Evolutionary conservation across 176 grass and related monocot species (phyloP), one percentile per base, ranked within the genome.

Genomic region (Urochloa ruziziensis): DNA sequence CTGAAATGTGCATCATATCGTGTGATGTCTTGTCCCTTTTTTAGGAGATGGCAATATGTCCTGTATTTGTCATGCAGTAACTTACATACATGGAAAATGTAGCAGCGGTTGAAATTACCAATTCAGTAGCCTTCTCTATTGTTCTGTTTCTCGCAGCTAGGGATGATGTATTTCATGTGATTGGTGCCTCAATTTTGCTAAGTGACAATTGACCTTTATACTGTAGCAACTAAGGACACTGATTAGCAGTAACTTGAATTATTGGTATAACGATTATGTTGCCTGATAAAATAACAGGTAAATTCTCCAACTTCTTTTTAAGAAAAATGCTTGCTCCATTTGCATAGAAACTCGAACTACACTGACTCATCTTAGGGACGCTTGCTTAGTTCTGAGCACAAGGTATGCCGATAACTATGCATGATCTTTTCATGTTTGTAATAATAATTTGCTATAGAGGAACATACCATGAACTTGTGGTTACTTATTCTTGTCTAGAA

Each of bases 1-100:
- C 59, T 79, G 58, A 83, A 90, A 79, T 90, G 48, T 61, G 58
- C 49, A 44, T 62, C 57, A 52, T 48, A 43, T 27, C 73, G 10
- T 86, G 47, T 66, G 59, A 47, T 72, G 40, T 79, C 30, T 64
- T 74, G 54, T 83, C 77, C 34, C 72, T 62, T 62, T 61, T 13
- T 82, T 32, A 68, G 62, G 62, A 70, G 42, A 70, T 70, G 61
- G 71, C n/a, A n/a, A 77, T 82, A 27, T 83, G 76, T 88, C 63
- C 36, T 87, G 37, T 36, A 74, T 80, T 89, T 76, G 18, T 29
- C 51, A 62, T 62, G 61, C 76, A 70, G 10, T 33, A 65, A 80
- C 36, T 59, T 67, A 46, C 6, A 78, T 16, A 36, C 53, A 77
- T 82, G 28, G 56, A 82, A 86, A 37, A 67, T 80, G 23, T 74